A percentile compares a stretch with the other conserved stretches of the same genome.
phyloP scores from a whole-genome alignment of 495 filamentous ascomycete genomes.

The Amniculicola lignicola region DNA sequence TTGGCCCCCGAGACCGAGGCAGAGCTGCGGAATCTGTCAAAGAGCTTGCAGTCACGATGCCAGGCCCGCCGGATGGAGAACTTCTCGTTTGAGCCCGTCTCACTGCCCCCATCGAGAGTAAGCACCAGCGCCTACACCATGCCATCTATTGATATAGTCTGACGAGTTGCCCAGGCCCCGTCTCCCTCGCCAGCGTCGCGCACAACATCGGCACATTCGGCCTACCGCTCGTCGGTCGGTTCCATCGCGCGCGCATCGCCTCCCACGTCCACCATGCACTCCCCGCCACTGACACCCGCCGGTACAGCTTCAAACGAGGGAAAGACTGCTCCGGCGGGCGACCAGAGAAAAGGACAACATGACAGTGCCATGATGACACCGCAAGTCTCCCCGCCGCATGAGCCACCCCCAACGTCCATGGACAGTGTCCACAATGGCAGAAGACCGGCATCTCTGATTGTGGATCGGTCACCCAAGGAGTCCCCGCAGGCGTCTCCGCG shows the following conservation, averaged over 20 bases:
- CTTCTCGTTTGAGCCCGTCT: slow-evolving; percentile 83
- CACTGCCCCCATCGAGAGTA: slow-evolving; percentile 82
- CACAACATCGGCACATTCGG: slow-evolving; percentile 44
- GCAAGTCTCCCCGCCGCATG: slow-evolving; percentile 54
- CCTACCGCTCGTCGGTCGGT: slow-evolving; percentile 15
- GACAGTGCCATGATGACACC: slow-evolving; percentile 63
- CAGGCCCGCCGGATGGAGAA: slow-evolving; percentile 80
- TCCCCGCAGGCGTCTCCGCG: slow-evolving; percentile 38
- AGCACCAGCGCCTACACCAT: slow-evolving; percentile 38
- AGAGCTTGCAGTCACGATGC: slow-evolving; percentile 67
- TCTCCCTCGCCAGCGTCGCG: slow-evolving; percentile 51
- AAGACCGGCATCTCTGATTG: slow-evolving; percentile 27
- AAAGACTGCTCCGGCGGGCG: slow-evolving; percentile 3
- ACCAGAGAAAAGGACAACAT: slow-evolving; percentile 19
- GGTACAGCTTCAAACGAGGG: slow-evolving; percentile 55
- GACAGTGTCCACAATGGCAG: slow-evolving; percentile 20
- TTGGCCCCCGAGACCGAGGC: slow-evolving; percentile 55
- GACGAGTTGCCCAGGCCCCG: slow-evolving; percentile 41
- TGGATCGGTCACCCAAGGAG: slow-evolving; percentile 40
- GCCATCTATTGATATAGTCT: slow-evolving; percentile 4
- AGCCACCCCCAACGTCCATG: slow-evolving; percentile 38
- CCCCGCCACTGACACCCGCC: slow-evolving; percentile 85
- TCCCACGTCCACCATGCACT: slow-evolving; percentile 65
- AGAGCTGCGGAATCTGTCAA: slow-evolving; percentile 68
- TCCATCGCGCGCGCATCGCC: slow-evolving; percentile 48